Evolutionary conservation across 2,329 filamentous ascomycete species (phyloP).

Genomic region (Fusarium circinatum): DNA sequence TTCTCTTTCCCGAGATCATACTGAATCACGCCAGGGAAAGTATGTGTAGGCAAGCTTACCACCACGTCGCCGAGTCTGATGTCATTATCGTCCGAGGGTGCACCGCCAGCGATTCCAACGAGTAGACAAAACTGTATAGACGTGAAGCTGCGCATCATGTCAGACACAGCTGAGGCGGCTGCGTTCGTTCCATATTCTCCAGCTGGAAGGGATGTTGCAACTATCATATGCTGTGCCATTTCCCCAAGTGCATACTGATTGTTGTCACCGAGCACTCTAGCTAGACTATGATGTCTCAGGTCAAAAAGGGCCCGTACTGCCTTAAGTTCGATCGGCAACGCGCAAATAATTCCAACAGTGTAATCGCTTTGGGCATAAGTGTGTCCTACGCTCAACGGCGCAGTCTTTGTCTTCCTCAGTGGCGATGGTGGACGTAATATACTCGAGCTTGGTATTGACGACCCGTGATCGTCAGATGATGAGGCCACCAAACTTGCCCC

Average conservation of each 20-base stretch:
- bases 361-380: accelerated
- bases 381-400: accelerated
- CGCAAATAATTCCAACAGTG: not conserved
- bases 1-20: not conserved
- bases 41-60: not conserved
- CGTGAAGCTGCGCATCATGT: not conserved
- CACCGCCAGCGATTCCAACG: not conserved
- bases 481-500: accelerated
- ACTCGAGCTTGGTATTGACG: not conserved
- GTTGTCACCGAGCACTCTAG: not conserved
- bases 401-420: not conserved
- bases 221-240: not conserved
- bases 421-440: not conserved
- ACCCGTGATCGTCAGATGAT: accelerated
- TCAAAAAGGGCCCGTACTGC: not conserved
- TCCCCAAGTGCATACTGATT: not conserved
- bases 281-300: accelerated
- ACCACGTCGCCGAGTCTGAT: not conserved
- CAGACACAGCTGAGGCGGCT: not conserved
- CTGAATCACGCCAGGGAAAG: not conserved
- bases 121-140: not conserved
- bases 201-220: not conserved
- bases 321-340: not conserved
- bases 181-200: not conserved
- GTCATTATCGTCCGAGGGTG: not conserved